Base-by-base conservation (phyloP, 345 rosid genomes). In the Eucalyptus globulus region DNA sequence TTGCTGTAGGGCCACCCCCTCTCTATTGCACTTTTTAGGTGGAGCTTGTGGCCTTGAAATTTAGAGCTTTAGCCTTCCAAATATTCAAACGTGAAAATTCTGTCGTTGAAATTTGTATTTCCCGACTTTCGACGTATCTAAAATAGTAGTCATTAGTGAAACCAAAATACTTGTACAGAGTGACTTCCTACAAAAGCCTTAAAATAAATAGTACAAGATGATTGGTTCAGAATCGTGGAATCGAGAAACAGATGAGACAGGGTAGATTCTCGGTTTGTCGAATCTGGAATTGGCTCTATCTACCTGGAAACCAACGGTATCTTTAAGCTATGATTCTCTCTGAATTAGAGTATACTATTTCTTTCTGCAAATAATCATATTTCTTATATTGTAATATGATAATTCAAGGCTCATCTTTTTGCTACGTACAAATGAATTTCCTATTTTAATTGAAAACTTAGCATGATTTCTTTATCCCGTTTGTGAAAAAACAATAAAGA, bases 211-310 rank as follows among this genome's bases (percentile, higher is more conserved):
- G 3, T 10, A 3, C 2, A 24, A 22, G 14, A 2, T 17, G 45
- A 72, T 19, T 1, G 4, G 1, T 76, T 76, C 0, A 0, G 3
- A 6, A 76, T 11, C 3, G 0, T 37, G 8, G 11, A 34, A 5
- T 72, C 7, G 5, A 6, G 12, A 72, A 72, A 0, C 14, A 17
- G 1, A 9, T 6, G 6, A 4, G 81, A 19, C 4, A 37, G 2
- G 14, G 5, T 37, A 11, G 26, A 15, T 72, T 72, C 4, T 1
- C 0, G 3, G 0, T 67, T 31, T 31, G 11, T 67, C 6, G 21
- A 67, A 31, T 67, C 1, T 9, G 11, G 40, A 31, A 67, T 1
- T 4, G 13, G 21, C 11, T 17, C 1, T 34, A 17, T 34, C 4
- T 13, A 62, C 7, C 0, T 13, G 3, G 1, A 62, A 62, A 62